Evolutionary conservation across 2,329 filamentous ascomycete genomes (phyloP), one percentile per base, ranked within the genome.

Genomic region (Podosphaera aphanis): DNA sequence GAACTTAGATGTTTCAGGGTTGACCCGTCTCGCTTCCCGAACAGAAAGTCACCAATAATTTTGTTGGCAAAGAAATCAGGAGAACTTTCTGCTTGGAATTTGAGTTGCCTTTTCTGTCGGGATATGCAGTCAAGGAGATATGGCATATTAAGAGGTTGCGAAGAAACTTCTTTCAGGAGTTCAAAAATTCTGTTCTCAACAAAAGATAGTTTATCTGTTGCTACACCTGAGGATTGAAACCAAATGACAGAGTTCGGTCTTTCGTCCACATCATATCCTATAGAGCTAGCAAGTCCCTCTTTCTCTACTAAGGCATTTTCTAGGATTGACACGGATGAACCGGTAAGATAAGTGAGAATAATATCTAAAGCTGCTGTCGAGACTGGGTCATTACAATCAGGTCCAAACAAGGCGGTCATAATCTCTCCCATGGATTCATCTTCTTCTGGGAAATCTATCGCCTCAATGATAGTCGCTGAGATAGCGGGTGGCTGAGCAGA

Each of bases 351-450:
- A 1, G 79, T 77, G 35, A 93, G 69, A 2, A 92, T 64, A 44
- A 93, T 74, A 50, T 82, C 81, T 2, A 94, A 64, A 1, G 86
- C 90, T 13, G 77, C 78, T 10, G 73, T 72, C 36, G 71, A 65
- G 20, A 82, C 59, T 2, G 72, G 61, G 53, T 94, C 77, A 45
- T 73, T 80, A 60, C 80, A 85, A 54, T 79, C 70, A 0, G 90
- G 90, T 0, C 90, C 90, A 46, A 95, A 76, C 63, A 92, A 93
- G 1, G 73, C 80, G 18, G 94, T 76, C 43, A 83, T 66, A 43
- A 95, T 76, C 58, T 95, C 88, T 33, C 90, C 90, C 47, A 78
- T 82, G 0, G 84, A 88, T 59, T 98, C 90, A 53, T 98, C 90
- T 56, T 94, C 88, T 59, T 98, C 90, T 0, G 90, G 90, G 55